Conservation (phyloP, 495 filamentous ascomycete genomes). For the Aspergillus panamensis region DNA sequence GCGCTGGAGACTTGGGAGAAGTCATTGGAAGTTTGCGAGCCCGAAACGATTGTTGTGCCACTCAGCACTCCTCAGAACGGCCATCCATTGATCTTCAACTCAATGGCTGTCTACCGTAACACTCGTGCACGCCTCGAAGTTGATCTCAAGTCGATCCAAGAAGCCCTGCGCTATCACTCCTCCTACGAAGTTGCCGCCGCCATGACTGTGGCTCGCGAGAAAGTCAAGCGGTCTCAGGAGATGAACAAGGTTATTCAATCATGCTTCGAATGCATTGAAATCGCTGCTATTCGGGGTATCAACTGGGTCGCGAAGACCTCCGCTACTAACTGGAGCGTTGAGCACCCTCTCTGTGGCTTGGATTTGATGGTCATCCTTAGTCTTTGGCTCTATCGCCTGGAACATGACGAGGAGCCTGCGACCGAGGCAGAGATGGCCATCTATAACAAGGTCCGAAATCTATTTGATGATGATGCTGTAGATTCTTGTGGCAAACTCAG, state of each 20-base stretch:
- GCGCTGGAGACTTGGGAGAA: slow-evolving; percentile 98
- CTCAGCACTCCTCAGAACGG: slow-evolving; percentile 94
- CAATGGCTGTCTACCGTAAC: slow-evolving; percentile 95
- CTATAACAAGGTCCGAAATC: slow-evolving; percentile 90
- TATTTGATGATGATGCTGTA: slow-evolving; percentile 87
- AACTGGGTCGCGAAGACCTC: slow-evolving; percentile 97
- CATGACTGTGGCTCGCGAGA: slow-evolving; percentile 90
- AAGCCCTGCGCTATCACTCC: slow-evolving; percentile 94
- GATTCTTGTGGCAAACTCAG: slow-evolving; percentile 82
- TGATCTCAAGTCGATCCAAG: slow-evolving; percentile 91
- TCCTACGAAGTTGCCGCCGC: slow-evolving; percentile 94
- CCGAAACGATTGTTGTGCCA: slow-evolving; percentile 84
- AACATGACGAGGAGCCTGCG: slow-evolving; percentile 95
- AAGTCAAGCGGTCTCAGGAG: slow-evolving; percentile 89
- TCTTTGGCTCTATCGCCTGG: slow-evolving; percentile 96
- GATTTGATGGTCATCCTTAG: slow-evolving; percentile 99
- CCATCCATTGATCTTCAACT: slow-evolving; percentile 98
- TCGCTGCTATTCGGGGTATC: slow-evolving; percentile 88
- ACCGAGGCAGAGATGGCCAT: slow-evolving; percentile 87
- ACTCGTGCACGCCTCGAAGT: slow-evolving; percentile 90
- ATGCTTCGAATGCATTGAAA: slow-evolving; percentile 97
- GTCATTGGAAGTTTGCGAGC: slow-evolving; percentile 89
- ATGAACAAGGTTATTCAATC: slow-evolving; percentile 99
- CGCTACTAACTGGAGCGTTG: slow-evolving; percentile 98
- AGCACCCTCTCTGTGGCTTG: slow-evolving; percentile 94